phyloP scores from a whole-genome alignment of 2,329 filamentous ascomycete species.

The Sarocladium oryzae region DNA sequence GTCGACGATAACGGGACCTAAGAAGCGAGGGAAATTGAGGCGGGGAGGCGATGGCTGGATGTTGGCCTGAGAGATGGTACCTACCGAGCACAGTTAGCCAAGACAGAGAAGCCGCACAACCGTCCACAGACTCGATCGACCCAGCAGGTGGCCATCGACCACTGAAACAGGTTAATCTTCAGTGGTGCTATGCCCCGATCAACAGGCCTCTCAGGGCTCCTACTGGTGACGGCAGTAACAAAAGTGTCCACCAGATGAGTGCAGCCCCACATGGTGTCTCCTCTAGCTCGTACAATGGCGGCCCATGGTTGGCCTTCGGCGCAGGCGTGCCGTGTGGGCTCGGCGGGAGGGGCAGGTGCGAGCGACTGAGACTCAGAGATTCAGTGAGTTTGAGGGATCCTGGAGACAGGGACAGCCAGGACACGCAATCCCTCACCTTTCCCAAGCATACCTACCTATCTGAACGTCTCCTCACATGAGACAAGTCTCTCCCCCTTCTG shows the following conservation, averaged over 20 bases:
- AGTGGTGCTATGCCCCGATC: background rate
- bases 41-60: constrained; percentile 2
- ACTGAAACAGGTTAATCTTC: background rate
- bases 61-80: background rate
- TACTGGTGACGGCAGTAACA: background rate
- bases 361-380: background rate
- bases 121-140: background rate
- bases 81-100: background rate
- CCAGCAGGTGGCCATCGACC: background rate
- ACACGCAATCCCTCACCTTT: background rate
- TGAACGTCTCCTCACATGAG: too few species aligned
- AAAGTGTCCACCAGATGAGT: constrained; percentile 1
- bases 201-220: background rate
- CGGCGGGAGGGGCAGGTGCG: background rate
- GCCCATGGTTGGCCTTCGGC: constrained; percentile 7
- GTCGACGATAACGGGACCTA: background rate
- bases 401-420: background rate
- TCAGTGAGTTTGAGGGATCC: background rate
- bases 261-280: constrained; percentile 1
- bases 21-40: constrained; percentile 8
- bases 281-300: background rate
- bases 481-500: too few species aligned
- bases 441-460: too few species aligned
- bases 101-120: background rate
- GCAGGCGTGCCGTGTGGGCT: constrained; percentile 4